phyloP scores from a whole-genome alignment of 768 basidiomycete genomes.

The Stropharia rugosoannulata region DNA sequence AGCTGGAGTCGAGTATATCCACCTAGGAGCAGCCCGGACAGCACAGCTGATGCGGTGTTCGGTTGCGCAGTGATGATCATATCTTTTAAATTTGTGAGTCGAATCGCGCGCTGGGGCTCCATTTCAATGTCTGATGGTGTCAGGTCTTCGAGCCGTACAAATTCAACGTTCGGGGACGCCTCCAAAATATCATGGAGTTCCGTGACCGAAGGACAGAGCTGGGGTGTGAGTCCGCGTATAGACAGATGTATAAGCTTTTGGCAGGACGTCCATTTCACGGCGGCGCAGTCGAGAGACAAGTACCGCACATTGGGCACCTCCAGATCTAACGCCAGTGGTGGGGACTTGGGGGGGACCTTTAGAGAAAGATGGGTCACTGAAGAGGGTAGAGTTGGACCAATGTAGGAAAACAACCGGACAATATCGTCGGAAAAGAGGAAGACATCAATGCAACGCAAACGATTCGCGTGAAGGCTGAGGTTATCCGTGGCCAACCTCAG shows the following conservation, averaged over 20 bases:
- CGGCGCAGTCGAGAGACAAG: constrained; percentile 33
- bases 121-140: constrained; percentile 17
- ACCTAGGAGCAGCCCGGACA: constrained; percentile 21
- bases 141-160: constrained; percentile 30
- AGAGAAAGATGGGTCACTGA: constrained; percentile 33
- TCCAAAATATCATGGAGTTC: constrained; percentile 32
- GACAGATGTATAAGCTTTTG: constrained; percentile 30
- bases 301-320: constrained; percentile 29
- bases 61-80: constrained; percentile 28
- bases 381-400: constrained; percentile 23
- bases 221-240: constrained; percentile 29
- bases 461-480: constrained; percentile 26
- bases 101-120: constrained; percentile 9
- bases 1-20: constrained; percentile 27
- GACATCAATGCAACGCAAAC: constrained; percentile 34
- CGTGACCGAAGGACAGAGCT: constrained; percentile 29
- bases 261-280: constrained; percentile 34
- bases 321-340: constrained; percentile 21
- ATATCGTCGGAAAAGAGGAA: constrained; percentile 36
- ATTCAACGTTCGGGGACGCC: constrained; percentile 32
- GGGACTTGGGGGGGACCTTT: constrained; percentile 28
- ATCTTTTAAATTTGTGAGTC: constrained; percentile 26
- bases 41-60: constrained; percentile 23
- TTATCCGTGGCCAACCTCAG: constrained; percentile 23
- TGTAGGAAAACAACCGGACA: constrained; percentile 24